Conservation (phyloP, 1,284 basidiomycete genomes). For the Ustilago crameri region DNA sequence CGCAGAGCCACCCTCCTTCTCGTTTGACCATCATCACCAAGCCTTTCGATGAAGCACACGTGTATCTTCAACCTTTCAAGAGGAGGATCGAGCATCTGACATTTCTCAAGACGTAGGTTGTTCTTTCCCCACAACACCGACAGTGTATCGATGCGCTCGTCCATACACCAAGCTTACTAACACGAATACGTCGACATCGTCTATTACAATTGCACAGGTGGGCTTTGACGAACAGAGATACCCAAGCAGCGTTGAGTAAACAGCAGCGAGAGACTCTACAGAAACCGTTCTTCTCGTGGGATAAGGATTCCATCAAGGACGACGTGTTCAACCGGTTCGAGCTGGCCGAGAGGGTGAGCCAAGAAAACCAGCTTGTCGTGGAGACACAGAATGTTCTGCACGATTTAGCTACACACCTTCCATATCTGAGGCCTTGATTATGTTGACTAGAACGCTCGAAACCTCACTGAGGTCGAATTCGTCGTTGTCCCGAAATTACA, state of each 20-base stretch:
- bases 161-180: no score
- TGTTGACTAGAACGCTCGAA: no score
- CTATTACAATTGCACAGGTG: background rate
- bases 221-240: constrained; percentile 6
- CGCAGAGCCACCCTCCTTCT: background rate
- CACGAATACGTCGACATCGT: background rate
- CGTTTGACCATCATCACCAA: background rate
- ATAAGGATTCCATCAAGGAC: background rate
- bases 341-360: background rate
- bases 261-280: background rate
- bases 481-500: no score
- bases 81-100: constrained; percentile 1
- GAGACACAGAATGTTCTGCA: constrained; percentile 6
- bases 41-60: background rate
- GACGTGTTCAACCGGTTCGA: background rate
- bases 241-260: background rate
- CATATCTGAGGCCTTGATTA: no score
- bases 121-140: no score
- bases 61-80: background rate
- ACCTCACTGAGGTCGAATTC: no score
- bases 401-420: constrained; percentile 14
- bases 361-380: background rate
- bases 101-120: constrained; percentile 5
- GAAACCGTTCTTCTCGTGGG: constrained; percentile 17
- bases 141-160: no score